These are phyloP conservation scores for Cadophora luteo-olivacea DNA, from an alignment of 2,329 filamentous ascomycete species.

Conservation along the genomic window DNA sequence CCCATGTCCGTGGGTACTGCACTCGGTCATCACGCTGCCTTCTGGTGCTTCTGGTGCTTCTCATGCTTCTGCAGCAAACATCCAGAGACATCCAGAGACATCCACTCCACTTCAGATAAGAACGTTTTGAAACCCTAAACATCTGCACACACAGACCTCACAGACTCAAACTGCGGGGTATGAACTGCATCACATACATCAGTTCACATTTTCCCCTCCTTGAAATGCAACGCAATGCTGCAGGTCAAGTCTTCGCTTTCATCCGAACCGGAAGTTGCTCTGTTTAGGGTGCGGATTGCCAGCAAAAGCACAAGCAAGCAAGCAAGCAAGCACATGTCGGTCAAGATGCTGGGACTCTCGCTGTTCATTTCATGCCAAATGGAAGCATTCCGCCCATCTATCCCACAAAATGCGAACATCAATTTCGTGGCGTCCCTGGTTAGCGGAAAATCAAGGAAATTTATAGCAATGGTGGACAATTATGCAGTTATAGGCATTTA, in stretches of 20 bases:
- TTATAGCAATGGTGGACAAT: neutral
- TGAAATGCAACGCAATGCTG: neutral
- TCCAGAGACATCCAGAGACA: neutral
- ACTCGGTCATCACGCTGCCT: neutral
- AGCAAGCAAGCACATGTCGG: neutral
- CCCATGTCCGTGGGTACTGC: constrained; percentile 16
- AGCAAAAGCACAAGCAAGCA: no score
- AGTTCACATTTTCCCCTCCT: neutral
- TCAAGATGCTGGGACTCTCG: neutral
- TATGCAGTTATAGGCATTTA: neutral
- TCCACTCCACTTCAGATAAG: neutral
- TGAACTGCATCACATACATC: neutral
- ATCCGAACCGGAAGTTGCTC: neutral
- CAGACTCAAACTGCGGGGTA: constrained; percentile 7
- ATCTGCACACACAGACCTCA: constrained; percentile 10
- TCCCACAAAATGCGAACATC: neutral
- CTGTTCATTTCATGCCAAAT: neutral
- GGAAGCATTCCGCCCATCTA: neutral
- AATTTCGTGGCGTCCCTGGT: constrained; percentile 4
- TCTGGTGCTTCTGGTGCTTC: no score
- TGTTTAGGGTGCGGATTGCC: neutral
- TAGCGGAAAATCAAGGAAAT: neutral
- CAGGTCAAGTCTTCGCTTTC: constrained; percentile 1
- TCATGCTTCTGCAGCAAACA: no score
- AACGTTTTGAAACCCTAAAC: neutral